Evolutionary conservation across 139 green algal species (phyloP), one percentile per base, ranked within the genome.

Genomic region (Eudorina sp.): DNA sequence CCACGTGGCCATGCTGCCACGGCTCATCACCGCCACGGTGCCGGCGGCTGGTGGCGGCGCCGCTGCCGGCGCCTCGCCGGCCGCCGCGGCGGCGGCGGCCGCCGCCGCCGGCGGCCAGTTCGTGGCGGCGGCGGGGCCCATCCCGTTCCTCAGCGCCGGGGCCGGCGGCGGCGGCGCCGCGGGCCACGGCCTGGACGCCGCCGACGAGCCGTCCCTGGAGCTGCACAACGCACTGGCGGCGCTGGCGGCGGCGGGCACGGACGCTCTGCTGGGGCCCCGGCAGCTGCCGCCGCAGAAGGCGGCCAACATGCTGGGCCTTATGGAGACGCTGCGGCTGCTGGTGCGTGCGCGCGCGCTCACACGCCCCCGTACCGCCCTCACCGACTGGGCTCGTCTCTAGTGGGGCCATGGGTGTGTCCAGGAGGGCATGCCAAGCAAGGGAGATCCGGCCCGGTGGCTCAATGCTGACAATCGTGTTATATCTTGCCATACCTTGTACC

Each of bases 321-420:
- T 98, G 27, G 94, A 95, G 72, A 94, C 90, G 0, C 70, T 95
- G 4, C 46, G 90, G 68, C 76, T 98, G 51, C 90, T 97, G 89
- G 79, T 97, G 70, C 78, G 88, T 23, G 31, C n/a, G n/a, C n/a
- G n/a, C n/a, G n/a, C n/a, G n/a, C n/a, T n/a, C n/a, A n/a, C n/a
- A n/a, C n/a, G n/a, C n/a, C n/a, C n/a, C n/a, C n/a, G n/a, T n/a
- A n/a, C n/a, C n/a, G n/a, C n/a, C n/a, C n/a, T n/a, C n/a, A n/a
- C n/a, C n/a, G n/a, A n/a, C n/a, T n/a, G n/a, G n/a, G n/a, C n/a
- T n/a, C n/a, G n/a, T n/a, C n/a, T n/a, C n/a, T n/a, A n/a, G n/a
- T n/a, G 38, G 74, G 69, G 6, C 58, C 64, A 13, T 55, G 48
- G 48, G 48, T 55, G 48, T 9, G 48, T 55, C 13, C 48, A 55